Conservation (phyloP, 2,329 filamentous ascomycete genomes). For the Tricladium varicosporioides region DNA sequence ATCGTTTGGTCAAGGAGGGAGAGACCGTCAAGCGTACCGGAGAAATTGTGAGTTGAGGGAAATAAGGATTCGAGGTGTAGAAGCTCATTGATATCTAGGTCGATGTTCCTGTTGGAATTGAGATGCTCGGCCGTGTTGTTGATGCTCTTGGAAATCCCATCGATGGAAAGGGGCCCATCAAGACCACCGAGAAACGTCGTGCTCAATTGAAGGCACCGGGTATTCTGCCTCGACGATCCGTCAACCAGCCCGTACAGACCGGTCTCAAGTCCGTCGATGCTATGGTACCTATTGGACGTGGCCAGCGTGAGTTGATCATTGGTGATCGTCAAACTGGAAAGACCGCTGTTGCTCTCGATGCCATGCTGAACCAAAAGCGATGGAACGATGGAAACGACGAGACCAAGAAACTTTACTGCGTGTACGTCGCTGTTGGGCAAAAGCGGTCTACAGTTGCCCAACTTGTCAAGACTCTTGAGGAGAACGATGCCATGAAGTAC, state of each 20-base stretch:
- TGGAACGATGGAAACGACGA: constrained; percentile 90
- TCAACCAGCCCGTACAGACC: constrained; percentile 98
- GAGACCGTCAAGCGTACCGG: constrained; percentile 99
- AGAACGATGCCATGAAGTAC: constrained; percentile 99
- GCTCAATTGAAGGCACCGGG: constrained; percentile 98
- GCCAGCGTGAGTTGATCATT: constrained; percentile 99
- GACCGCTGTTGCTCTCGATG: constrained; percentile 96
- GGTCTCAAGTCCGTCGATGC: constrained; percentile 99
- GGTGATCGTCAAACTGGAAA: constrained; percentile 99
- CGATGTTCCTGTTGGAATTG: constrained; percentile 89
- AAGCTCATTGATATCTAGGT: constrained; percentile 57
- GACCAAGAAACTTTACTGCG: constrained; percentile 98
- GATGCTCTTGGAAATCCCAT: constrained; percentile 99
- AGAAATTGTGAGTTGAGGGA: constrained; percentile 76
- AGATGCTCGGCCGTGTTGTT: constrained; percentile 95
- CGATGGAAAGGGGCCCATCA: constrained; percentile 97
- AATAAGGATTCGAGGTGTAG: background rate
- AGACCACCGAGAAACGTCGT: constrained; percentile 88
- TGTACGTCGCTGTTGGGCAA: constrained; percentile 99
- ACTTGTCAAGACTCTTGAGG: constrained; percentile 99
- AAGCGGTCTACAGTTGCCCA: constrained; percentile 99
- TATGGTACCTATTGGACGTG: constrained; percentile 99
- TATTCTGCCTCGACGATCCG: constrained; percentile 94
- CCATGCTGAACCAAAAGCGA: constrained; percentile 98
- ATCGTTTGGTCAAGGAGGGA: constrained; percentile 99